A percentile compares a stretch with the other conserved stretches of the same genome.
phyloP scores from a whole-genome alignment of 257 asterid genomes.

The Petunia secreta region DNA sequence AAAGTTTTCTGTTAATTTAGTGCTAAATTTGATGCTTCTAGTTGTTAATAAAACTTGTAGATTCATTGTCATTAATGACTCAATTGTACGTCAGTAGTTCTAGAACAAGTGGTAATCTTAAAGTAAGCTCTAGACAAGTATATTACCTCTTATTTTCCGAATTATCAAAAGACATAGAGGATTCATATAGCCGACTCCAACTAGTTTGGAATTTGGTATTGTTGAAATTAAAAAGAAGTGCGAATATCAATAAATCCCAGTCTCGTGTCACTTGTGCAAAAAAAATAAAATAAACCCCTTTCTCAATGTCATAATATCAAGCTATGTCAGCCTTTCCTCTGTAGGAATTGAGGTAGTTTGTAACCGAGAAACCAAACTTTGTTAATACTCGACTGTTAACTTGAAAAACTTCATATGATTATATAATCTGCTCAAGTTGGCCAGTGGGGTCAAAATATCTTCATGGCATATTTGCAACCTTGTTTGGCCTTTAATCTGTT shows the following conservation, averaged over 20 bases:
- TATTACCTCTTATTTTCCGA: slow-evolving; percentile 20
- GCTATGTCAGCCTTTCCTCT: slow-evolving; percentile 11
- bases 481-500: neutral
- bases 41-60: slow-evolving; percentile 19
- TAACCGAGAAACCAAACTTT: slow-evolving; percentile 9
- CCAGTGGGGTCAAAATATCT: slow-evolving; percentile 14
- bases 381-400: neutral
- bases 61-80: slow-evolving; percentile 10
- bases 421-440: slow-evolving; percentile 18
- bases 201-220: slow-evolving; percentile 15
- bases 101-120: slow-evolving; percentile 5
- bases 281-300: neutral
- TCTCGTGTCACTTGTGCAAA: neutral
- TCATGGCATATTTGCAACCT: neutral
- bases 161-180: slow-evolving; percentile 3
- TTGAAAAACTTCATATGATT: slow-evolving; percentile 16
- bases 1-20: neutral
- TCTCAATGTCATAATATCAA: neutral
- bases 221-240: neutral
- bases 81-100: slow-evolving; percentile 9
- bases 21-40: neutral
- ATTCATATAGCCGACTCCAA: neutral
- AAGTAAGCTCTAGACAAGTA: neutral
- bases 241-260: neutral
- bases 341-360: neutral